A percentile compares a stretch with the other conserved stretches of the same genome.
Conservation (phyloP, 805 yeast genomes). For the Ogataea dorogensis region DNA sequence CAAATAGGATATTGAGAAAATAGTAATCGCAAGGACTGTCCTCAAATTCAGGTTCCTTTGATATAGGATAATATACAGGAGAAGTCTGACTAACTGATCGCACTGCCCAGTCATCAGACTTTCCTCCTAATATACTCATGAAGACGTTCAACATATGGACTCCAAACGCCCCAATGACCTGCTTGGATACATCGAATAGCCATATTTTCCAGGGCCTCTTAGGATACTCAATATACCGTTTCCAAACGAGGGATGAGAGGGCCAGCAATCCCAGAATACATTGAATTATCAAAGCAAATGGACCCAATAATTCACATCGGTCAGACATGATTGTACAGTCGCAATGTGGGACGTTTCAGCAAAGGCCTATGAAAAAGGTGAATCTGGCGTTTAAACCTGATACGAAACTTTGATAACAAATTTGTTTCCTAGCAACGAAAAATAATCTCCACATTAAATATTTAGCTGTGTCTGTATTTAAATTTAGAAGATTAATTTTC, state of each 20-base stretch:
- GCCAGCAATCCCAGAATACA: conserved; percentile 73
- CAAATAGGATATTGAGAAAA: conserved; percentile 81
- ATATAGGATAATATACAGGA: conserved; percentile 8
- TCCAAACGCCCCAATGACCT: conserved; percentile 81
- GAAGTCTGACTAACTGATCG: conserved; percentile 9
- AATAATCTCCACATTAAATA: too few species aligned
- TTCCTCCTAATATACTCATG: conserved; percentile 58
- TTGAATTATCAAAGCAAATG: conserved; percentile 81
- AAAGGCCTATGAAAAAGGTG: not conserved
- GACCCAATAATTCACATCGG: conserved; percentile 72
- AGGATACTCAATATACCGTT: conserved; percentile 79
- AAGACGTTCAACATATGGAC: conserved; percentile 76
- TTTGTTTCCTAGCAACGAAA: not conserved
- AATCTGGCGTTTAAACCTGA: not conserved
- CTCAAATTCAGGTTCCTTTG: conserved; percentile 26
- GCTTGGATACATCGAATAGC: conserved; percentile 88
- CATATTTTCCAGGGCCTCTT: conserved; percentile 80
- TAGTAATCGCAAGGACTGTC: conserved; percentile 91
- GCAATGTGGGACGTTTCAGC: not conserved
- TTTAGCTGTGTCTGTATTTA: too few species aligned
- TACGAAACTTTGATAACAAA: not conserved
- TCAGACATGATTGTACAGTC: conserved; percentile 13
- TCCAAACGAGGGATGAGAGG: conserved; percentile 66
- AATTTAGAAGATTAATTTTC: not conserved
- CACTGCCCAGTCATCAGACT: conserved; percentile 22